These are phyloP conservation scores for Dictyostelium firmibasis DNA, from an alignment of 78 protist species.

Conservation along the genomic window DNA sequence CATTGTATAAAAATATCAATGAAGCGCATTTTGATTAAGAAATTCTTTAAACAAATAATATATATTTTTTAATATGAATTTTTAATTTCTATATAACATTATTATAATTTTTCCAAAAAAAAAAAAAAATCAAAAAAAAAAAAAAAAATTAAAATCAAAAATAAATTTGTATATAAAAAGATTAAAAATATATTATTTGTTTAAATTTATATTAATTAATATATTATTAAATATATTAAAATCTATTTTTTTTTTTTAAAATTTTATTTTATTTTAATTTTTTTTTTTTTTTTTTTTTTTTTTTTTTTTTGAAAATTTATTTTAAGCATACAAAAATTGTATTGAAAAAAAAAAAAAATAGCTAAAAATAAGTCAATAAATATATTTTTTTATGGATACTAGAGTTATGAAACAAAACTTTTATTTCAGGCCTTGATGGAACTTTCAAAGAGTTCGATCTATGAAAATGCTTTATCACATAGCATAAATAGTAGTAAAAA, in stretches of 20 bases:
- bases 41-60: neutral
- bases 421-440: neutral
- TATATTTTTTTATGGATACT: neutral
- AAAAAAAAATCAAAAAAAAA: too few species aligned
- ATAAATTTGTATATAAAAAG: neutral
- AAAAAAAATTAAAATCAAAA: too few species aligned
- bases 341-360: too few species aligned
- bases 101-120: too few species aligned
- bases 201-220: too few species aligned
- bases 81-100: neutral
- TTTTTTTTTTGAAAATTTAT: too few species aligned
- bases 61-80: neutral
- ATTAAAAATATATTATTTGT: too few species aligned
- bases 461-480: neutral
- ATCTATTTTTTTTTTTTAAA: too few species aligned
- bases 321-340: neutral
- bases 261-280: too few species aligned
- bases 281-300: too few species aligned
- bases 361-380: too few species aligned
- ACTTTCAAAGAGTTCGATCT: neutral
- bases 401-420: neutral
- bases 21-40: neutral
- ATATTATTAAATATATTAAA: too few species aligned
- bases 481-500: neutral
- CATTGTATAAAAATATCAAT: neutral